A percentile compares a stretch with the other conserved stretches of the same genome.
Evolutionary conservation across 257 asterid genomes (phyloP).

Genomic region (Salvia hispanica): DNA sequence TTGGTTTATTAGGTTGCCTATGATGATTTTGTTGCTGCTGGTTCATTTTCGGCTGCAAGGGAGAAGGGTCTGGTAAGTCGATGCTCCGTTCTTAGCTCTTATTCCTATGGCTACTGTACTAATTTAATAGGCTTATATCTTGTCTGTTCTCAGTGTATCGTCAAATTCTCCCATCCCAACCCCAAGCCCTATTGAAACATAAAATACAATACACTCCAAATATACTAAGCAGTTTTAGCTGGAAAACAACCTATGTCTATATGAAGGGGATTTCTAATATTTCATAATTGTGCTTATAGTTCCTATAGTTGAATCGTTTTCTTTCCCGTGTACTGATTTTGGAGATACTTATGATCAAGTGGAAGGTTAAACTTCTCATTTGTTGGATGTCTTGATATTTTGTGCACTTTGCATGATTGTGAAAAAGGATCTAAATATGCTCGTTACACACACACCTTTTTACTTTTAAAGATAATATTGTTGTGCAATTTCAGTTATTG

Average conservation of each 20-base stretch:
- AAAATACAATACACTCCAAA: background rate
- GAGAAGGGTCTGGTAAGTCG: slow-evolving; percentile 95
- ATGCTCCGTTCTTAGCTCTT: slow-evolving; percentile 17
- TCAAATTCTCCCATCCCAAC: background rate
- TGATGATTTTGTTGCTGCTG: slow-evolving; percentile 85
- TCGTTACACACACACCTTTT: background rate
- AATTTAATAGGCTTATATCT: slow-evolving; percentile 2
- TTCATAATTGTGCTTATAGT: background rate
- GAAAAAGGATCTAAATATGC: background rate
- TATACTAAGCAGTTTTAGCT: background rate
- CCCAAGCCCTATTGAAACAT: background rate
- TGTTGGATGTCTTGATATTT: background rate
- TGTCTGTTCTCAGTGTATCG: background rate
- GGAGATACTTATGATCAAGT: background rate
- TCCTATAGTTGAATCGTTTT: background rate
- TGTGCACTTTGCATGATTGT: background rate
- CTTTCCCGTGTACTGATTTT: background rate
- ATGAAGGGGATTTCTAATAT: background rate
- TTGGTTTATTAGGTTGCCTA: slow-evolving; percentile 71
- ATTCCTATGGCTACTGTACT: slow-evolving; percentile 19
- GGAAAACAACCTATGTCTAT: slow-evolving; percentile 1
- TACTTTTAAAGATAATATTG: background rate
- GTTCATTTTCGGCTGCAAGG: slow-evolving; percentile 90
- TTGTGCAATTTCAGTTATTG: background rate
- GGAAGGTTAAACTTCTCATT: background rate